A percentile compares a stretch with the other conserved stretches of the same genome.
Evolutionary conservation across 805 yeast genomes (phyloP).

Genomic region (Yarrowia deformans): DNA sequence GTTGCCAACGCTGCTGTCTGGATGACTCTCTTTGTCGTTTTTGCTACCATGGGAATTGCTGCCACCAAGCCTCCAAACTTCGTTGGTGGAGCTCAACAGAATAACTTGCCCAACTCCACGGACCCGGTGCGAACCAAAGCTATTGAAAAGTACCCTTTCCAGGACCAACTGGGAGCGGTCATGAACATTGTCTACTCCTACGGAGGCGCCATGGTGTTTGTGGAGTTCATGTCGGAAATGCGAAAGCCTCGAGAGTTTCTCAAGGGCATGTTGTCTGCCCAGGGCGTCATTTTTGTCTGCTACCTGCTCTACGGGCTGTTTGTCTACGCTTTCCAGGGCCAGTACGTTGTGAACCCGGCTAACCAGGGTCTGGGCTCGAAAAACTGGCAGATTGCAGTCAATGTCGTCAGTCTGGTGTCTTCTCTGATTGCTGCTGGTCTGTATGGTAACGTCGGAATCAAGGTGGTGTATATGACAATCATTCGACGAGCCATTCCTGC

Average conservation of each 20-base stretch:
- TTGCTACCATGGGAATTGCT: constrained; percentile 55
- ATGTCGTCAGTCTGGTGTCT: constrained; percentile 51
- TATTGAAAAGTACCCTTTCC: constrained; percentile 30
- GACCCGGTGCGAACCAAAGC: constrained; percentile 40
- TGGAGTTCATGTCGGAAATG: constrained; percentile 57
- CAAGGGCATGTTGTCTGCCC: constrained; percentile 56
- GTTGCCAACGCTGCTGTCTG: constrained; percentile 55
- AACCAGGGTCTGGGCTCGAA: constrained; percentile 51
- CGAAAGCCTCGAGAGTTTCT: constrained; percentile 56
- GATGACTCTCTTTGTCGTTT: constrained; percentile 54
- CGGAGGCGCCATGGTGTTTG: constrained; percentile 57
- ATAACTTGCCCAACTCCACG: constrained; percentile 26
- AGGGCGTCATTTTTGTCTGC: constrained; percentile 51
- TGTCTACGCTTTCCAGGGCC: constrained; percentile 55
- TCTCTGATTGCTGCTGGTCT: constrained; percentile 55
- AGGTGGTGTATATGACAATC: constrained; percentile 53
- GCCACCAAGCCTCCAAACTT: constrained; percentile 51
- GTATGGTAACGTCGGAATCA: constrained; percentile 56
- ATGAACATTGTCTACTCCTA: constrained; percentile 57
- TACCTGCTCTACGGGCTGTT: constrained; percentile 54
- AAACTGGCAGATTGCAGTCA: constrained; percentile 50
- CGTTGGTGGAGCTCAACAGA: constrained; percentile 37
- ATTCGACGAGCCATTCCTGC: constrained; percentile 48
- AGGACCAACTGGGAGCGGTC: constrained; percentile 42
- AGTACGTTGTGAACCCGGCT: constrained; percentile 50